Evolutionary conservation across 176 grass and related monocot genomes (phyloP).

Genomic region (Musa schizocarpa): DNA sequence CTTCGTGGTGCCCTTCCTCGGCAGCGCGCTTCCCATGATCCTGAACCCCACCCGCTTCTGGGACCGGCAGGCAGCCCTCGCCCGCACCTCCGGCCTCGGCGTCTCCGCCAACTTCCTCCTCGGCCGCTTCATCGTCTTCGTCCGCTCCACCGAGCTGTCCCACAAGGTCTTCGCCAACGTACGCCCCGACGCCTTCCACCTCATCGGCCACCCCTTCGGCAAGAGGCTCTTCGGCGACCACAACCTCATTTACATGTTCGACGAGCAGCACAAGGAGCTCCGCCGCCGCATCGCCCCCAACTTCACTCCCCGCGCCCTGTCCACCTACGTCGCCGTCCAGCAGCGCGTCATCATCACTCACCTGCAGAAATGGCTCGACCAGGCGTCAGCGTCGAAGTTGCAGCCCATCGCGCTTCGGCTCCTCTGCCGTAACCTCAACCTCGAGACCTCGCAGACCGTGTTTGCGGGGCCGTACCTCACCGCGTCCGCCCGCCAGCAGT

Average conservation of each 20-base stretch:
- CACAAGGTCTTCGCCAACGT: constrained; percentile 73
- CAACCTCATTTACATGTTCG: constrained; percentile 88
- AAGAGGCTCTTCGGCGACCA: constrained; percentile 90
- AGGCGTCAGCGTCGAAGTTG: not conserved
- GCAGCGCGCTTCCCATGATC: constrained; percentile 45
- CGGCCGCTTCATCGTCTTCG: constrained; percentile 67
- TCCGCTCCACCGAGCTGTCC: constrained; percentile 61
- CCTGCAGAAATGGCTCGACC: constrained; percentile 40
- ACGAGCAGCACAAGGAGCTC: constrained; percentile 74
- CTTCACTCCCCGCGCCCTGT: constrained; percentile 58
- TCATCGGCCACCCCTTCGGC: constrained; percentile 72
- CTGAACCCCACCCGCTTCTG: constrained; percentile 51
- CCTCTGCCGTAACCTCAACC: constrained; percentile 79
- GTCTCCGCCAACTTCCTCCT: constrained; percentile 55
- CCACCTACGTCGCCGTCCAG: constrained; percentile 62
- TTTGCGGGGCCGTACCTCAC: constrained; percentile 68
- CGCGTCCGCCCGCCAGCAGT: constrained; percentile 30
- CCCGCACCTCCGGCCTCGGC: constrained; percentile 35
- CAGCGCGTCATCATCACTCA: constrained; percentile 58
- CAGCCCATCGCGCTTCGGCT: constrained; percentile 36
- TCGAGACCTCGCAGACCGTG: constrained; percentile 84
- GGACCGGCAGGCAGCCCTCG: constrained; percentile 40
- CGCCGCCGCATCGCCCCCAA: constrained; percentile 73
- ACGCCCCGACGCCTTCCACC: constrained; percentile 71
- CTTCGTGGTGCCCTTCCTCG: constrained; percentile 58